Base-by-base conservation (phyloP, 2,329 filamentous ascomycete genomes). In the Ascochyta fabae region DNA sequence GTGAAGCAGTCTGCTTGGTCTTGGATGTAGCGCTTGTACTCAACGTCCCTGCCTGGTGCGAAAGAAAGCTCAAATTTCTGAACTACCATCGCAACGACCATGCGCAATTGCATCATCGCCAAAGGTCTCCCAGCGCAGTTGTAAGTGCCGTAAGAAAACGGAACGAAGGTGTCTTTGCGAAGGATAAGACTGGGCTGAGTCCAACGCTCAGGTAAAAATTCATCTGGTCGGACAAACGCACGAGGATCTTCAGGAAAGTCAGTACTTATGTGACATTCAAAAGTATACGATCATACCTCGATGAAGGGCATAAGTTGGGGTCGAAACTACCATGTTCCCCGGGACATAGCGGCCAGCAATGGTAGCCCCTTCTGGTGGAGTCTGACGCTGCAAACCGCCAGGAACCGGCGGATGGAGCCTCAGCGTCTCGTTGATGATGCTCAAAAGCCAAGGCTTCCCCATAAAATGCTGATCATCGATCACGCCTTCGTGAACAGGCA, bases 141-240 rank as follows among this genome's bases (percentile, higher is more conserved):
- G 16, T 88, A 78, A 0, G 86, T 82, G 0, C 88, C 88, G 56
- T 89, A 77, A 19, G 82, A 85, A 64, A 90, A 90, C 3, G 89
- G 87, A 56, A 86, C 89, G 72, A 90, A 92, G 0, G 88, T 88
- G 35, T 80, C 54, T 53, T 46, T 60, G 22, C 55, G 42, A n/a
- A 62, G 22, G n/a, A 62, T 46, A 7, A 66, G 53, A 10, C 59
- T 45, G 5, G 56, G 58, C 5, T 41, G 38, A 0, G 22, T 55
- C 59, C 62, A 62, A 16, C 62, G 57, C 40, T 64, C 59, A 29
- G 58, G 59, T 3, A 67, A 35, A 42, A 68, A 68, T 1, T 63
- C 49, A 4, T 59, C n/a, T 2, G 65, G 56, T 27, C 33, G 47
- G 13, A 54, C 36, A 29, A 64, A 68, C n/a, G 52, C 48, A 19